A percentile compares a stretch with the other conserved stretches of the same genome.
These are phyloP conservation scores for Periconia sp. DNA, from an alignment of 2,329 filamentous ascomycete genomes.

Conservation along the genomic window DNA sequence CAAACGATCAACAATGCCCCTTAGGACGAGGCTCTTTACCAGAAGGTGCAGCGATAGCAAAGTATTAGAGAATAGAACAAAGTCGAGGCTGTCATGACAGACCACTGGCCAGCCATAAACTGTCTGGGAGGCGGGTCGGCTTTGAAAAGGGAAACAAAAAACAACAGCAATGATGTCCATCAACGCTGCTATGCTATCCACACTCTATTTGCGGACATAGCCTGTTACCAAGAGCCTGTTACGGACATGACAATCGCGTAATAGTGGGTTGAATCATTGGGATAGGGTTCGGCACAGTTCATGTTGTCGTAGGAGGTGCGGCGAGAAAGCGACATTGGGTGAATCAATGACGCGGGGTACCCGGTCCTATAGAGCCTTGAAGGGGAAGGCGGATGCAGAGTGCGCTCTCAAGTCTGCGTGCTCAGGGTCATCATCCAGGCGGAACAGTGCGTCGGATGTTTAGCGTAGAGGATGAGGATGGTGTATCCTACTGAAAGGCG, in stretches of 20 bases:
- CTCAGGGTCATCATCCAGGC: background rate
- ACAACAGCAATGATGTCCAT: background rate
- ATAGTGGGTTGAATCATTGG: background rate
- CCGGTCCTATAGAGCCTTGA: conserved; percentile 6
- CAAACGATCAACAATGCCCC: background rate
- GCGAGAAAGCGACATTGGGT: background rate
- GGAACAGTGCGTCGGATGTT: background rate
- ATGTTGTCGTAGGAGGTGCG: no score
- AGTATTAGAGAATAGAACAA: background rate
- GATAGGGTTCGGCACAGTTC: background rate
- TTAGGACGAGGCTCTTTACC: background rate
- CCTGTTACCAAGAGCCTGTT: background rate
- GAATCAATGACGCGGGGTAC: conserved; percentile 8
- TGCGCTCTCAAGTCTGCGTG: conserved; percentile 2
- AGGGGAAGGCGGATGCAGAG: conserved; percentile 8
- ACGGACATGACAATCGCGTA: background rate
- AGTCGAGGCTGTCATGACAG: background rate
- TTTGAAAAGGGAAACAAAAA: background rate
- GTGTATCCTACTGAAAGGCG: no score
- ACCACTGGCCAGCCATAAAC: background rate
- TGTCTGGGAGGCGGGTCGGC: background rate
- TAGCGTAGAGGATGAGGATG: conserved; percentile 1
- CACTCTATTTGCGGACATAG: background rate
- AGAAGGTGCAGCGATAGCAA: background rate
- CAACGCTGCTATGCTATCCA: background rate